Evolutionary conservation across 768 basidiomycete genomes (phyloP), one percentile per base, ranked within the genome.

Genomic region (Sutorius australiensis): DNA sequence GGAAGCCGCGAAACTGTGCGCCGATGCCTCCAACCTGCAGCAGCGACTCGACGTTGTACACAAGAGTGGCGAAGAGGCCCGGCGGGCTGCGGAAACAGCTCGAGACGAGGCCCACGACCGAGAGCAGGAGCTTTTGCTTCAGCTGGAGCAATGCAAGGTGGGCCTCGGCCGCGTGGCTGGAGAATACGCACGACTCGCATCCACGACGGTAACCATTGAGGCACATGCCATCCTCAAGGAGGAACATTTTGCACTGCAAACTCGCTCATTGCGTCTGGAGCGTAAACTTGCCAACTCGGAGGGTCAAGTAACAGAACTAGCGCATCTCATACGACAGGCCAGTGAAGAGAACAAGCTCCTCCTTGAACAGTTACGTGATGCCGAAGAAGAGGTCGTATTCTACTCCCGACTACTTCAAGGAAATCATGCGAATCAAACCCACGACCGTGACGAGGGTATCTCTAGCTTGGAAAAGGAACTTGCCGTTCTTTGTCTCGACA

Each of bases 221-320:
- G 63, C 68, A 1, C 70, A 79, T 55, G 61, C 62, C 17, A 56
- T 61, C 7, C 72, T 86, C 33, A 72, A 74, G 62, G 67, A 72
- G 31, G 72, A 77, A 28, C 67, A 77, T 52, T 50, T 68, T 2
- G 57, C 65, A 5, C 54, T 77, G 30, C 76, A 77, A 50, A 57
- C 79, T 10, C 77, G 73, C 8, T 68, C 72, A 24, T 66, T 75
- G 27, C 81, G 86, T 28, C 69, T 88, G 12, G 81, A 86, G 59
- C 81, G 87, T 54, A 87, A 84, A 65, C 72, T 88, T 13, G 80
- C 80, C 37, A 86, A 85, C 60, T 74, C 85, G 5, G 83, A 88
- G 50, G 81, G 70, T 16, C 86, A 89, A 62, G 83, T 86, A 19
- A 66, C 72, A 12, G 86, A 88, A 55, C 70, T 90, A 8, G 81